Evolutionary conservation across 2,329 filamentous ascomycete species (phyloP), one percentile per base, ranked within the genome.

Genomic region (Dendrostoma leiphaemia): DNA sequence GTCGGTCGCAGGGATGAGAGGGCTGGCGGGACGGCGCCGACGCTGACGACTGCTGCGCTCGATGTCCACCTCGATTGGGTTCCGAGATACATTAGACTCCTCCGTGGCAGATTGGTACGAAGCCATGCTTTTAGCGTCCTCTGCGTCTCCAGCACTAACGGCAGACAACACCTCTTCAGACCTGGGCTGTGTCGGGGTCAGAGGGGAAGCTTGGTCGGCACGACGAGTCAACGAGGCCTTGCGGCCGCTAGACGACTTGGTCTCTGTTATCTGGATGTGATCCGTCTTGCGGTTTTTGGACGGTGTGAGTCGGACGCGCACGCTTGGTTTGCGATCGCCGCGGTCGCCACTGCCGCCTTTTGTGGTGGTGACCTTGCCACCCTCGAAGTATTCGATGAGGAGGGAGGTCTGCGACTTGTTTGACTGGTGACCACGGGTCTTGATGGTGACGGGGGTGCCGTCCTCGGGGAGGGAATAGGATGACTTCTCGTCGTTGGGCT

Each of bases 381-480:
- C 89, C 73, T 96, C 92, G 66, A 95, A 97, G 72, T 96, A 96
- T 74, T 97, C 92, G 65, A 97, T 97, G 64, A 97, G 79, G 61
- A 97, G 79, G 53, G 90, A 95, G 34, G 92, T 96, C 74, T 96
- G 91, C 43, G 90, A 96, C 63, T 83, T 74, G 66, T 75, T 81
- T 59, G 76, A 65, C 60, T 73, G 75, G 67, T 83, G 80, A 64
- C 82, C 79, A 57, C 82, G 83, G 41, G 93, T 96, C 67, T 88
- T 86, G 69, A 99, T 95, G 57, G 91, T 97, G 65, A 99, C 86
- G 38, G 92, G 91, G 50, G 89, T 93, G 68, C 90, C 90, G 83
- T 94, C 90, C 66, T 91, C 89, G 54, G 89, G 90, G 48, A 94
- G 81, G 34, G 88, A 91, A 71, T 89, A 92, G 51, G 86, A 85